phyloP scores from a whole-genome alignment of 225 moss, liverwort and hornwort species.

The Takakia lepidozioides region DNA sequence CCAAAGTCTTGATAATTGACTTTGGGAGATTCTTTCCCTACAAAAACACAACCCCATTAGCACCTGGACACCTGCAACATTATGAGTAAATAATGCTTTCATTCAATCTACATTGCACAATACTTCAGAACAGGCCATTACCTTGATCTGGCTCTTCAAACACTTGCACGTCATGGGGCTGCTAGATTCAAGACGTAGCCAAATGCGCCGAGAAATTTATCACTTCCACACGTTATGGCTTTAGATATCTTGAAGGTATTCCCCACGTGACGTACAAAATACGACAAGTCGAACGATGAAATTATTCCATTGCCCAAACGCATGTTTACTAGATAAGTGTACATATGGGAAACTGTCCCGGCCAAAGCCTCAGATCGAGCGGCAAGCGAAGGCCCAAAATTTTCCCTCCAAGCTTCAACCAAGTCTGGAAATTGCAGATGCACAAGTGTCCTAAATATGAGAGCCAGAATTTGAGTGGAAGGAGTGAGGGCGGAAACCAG shows the following conservation, averaged over 20 bases:
- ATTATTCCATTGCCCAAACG: conserved; percentile 3
- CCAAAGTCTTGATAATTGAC: too few species aligned
- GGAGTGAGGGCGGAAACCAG: too few species aligned
- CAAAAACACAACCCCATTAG: too few species aligned
- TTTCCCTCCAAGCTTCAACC: neutral
- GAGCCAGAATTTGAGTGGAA: too few species aligned
- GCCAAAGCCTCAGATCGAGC: neutral
- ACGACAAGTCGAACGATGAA: conserved; percentile 1
- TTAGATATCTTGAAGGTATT: conserved; percentile 1
- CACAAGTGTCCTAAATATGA: conserved; percentile 1
- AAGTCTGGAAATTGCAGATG: conserved; percentile 1
- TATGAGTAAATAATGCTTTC: too few species aligned
- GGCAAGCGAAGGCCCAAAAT: neutral
- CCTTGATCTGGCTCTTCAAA: too few species aligned
- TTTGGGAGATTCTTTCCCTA: too few species aligned
- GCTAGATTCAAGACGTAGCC: neutral
- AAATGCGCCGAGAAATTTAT: neutral
- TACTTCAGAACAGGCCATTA: too few species aligned
- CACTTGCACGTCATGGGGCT: too few species aligned
- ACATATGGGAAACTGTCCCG: conserved; percentile 1
- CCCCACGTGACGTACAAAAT: conserved; percentile 1
- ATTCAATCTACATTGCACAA: too few species aligned
- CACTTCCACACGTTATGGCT: neutral
- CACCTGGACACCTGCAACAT: too few species aligned
- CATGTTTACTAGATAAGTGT: conserved; percentile 2